Conservation (phyloP, 768 basidiomycete genomes). For the Stropharia rugosoannulata region DNA sequence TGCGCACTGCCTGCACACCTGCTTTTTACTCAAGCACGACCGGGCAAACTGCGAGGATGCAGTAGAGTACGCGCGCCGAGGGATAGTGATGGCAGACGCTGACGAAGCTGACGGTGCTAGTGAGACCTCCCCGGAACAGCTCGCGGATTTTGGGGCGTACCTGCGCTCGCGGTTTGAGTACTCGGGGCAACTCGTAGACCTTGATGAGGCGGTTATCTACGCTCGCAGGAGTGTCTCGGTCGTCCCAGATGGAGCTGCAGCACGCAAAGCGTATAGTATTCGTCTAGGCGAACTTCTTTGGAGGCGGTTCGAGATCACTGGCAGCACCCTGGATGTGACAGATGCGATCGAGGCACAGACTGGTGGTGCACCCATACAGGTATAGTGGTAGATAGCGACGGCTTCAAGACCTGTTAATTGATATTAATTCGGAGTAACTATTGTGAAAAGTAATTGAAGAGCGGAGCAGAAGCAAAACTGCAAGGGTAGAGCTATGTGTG, state of each 20-base stretch:
- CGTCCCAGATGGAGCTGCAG: not conserved
- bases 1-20: no score
- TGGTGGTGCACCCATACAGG: not conserved
- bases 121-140: not conserved
- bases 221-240: not conserved
- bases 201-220: not conserved
- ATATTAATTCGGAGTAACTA: no score
- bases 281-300: not conserved
- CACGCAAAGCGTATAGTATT: not conserved
- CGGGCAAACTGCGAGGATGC: no score
- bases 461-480: no score
- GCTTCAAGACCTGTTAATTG: no score
- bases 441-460: no score
- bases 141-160: not conserved
- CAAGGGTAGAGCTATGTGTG: no score
- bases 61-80: no score
- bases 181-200: not conserved
- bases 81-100: no score
- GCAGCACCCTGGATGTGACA: not conserved
- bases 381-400: no score
- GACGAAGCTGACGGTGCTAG: no score
- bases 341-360: not conserved
- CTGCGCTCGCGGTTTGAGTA: not conserved
- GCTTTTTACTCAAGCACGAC: no score
- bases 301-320: not conserved